Base-by-base conservation (phyloP, 352 stramenopile genomes). In the Pythium rhizo-oryzae region DNA sequence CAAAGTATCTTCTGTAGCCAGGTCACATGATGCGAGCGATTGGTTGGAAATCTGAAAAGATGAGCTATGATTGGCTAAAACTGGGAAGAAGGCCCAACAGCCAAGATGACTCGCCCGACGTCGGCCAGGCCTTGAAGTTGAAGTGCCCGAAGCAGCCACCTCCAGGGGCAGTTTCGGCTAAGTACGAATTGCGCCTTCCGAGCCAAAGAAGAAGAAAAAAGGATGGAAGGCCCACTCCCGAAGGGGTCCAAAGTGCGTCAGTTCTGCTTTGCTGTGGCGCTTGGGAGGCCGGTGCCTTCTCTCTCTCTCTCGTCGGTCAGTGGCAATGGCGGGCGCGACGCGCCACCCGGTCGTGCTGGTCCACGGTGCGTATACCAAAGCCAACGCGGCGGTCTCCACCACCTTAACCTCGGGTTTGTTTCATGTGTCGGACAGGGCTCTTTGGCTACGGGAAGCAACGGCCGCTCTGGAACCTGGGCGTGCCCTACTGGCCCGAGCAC, bases 401-500 rank as follows among this genome's bases (percentile, higher is more conserved):
- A 19, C 41, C 13, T 55, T 6, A 33, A 33, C 28, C 28, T 33
- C 28, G 28, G 28, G 39, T 46, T 46, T 13, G 2, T 30, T 33
- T 56, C n/a, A n/a, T 39, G 37, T 49, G 4, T 44, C n/a, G 24
- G 28, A 24, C 21, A 77, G 70, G 72, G 12, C n/a, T 70, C 25
- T 79, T 79, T 67, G 74, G 74, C 8, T 78, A 74, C 39, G 74
- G 74, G 25, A 64, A 60, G 15, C 19, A 56, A 18, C 62, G 59
- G 19, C 71, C 72, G 19, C 62, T 82, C 16, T 79, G 66, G 71
- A 79, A 79, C 56, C 25, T 25, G 21, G 65, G 54, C 58, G n/a
- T 62, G 18, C 74, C 75, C 8, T 85, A 82, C 46, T 85, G 77
- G 75, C 76, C 76, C 0, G 69, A 77, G 54, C 33, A 58, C 0